These are phyloP conservation scores for Triticum urartu DNA, from an alignment of 176 grass and related monocot genomes.

Conservation along the genomic window DNA sequence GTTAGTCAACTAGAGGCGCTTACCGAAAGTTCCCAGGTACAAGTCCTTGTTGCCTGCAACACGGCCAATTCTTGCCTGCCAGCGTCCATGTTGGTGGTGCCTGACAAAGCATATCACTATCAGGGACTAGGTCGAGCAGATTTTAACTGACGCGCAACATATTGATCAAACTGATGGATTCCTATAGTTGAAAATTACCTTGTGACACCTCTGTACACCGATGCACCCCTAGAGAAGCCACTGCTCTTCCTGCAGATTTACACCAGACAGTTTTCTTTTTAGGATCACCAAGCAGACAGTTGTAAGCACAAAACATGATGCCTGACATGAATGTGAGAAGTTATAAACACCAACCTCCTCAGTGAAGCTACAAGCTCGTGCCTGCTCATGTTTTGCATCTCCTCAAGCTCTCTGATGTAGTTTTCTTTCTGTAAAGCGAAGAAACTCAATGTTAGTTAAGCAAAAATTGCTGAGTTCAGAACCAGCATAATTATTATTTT, in stretches of 20 bases:
- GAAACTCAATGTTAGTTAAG: conserved; percentile 7
- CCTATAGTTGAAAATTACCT: conserved; percentile 46
- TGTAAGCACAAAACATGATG: conserved; percentile 17
- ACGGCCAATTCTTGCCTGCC: conserved; percentile 97
- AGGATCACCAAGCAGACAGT: not conserved
- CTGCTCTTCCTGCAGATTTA: conserved; percentile 78
- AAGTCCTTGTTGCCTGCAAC: conserved; percentile 98
- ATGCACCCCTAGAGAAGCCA: conserved; percentile 93
- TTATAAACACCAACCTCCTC: conserved; percentile 59
- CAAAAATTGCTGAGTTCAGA: not conserved
- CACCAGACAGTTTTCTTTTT: not conserved
- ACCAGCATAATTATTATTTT: not conserved
- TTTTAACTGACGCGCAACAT: not conserved
- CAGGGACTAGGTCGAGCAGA: conserved; percentile 5
- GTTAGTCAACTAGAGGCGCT: conserved; percentile 14
- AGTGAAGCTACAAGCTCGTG: conserved; percentile 80
- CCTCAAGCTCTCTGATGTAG: conserved; percentile 69
- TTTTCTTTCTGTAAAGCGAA: conserved; percentile 52
- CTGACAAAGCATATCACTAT: conserved; percentile 37
- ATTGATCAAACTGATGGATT: not conserved
- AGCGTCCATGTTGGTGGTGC: conserved; percentile 93
- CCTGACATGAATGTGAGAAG: not conserved
- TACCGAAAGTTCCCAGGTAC: conserved; percentile 92
- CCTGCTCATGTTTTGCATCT: conserved; percentile 80
- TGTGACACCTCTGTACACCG: conserved; percentile 94